phyloP scores from a whole-genome alignment of 441 rosid species.

The Adansonia rubrostipa region DNA sequence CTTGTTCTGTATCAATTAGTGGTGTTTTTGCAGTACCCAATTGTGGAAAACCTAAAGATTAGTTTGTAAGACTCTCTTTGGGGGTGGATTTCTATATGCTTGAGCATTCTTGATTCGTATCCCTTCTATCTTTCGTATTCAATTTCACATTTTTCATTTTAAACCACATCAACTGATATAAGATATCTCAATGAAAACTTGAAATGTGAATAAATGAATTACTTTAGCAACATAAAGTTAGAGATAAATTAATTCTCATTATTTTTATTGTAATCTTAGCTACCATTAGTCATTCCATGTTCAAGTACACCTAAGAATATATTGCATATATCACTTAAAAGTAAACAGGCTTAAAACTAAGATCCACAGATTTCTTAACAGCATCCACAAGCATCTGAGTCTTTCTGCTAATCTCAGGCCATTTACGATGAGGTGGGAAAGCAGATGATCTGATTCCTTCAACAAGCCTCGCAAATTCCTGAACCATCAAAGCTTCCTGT shows the following conservation, averaged over 20 bases:
- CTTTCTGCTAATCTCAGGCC: constrained; percentile 63
- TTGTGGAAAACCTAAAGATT: too few species aligned
- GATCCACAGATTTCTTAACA: constrained; percentile 58
- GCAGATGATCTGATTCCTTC: constrained; percentile 37
- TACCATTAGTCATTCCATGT: neutral
- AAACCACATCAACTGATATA: too few species aligned
- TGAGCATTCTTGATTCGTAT: too few species aligned
- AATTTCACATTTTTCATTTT: too few species aligned
- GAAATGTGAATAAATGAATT: neutral
- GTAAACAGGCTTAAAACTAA: constrained; percentile 51
- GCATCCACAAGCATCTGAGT: constrained; percentile 68
- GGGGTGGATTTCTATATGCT: too few species aligned
- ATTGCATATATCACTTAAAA: constrained; percentile 9
- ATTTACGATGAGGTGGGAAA: constrained; percentile 39
- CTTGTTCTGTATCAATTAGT: too few species aligned
- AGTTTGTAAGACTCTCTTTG: too few species aligned
- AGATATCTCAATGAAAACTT: too few species aligned
- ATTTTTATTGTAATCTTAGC: neutral
- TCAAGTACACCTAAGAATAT: neutral
- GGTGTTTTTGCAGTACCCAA: too few species aligned
- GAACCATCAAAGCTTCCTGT: constrained; percentile 65
- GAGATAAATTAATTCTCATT: neutral
- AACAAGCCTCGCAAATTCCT: constrained; percentile 47
- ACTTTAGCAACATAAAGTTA: neutral
- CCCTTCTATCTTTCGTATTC: too few species aligned